Evolutionary conservation across 129 eudicot genomes (phyloP), one percentile per base, ranked within the genome.

Genomic region (Artemisia argyi): DNA sequence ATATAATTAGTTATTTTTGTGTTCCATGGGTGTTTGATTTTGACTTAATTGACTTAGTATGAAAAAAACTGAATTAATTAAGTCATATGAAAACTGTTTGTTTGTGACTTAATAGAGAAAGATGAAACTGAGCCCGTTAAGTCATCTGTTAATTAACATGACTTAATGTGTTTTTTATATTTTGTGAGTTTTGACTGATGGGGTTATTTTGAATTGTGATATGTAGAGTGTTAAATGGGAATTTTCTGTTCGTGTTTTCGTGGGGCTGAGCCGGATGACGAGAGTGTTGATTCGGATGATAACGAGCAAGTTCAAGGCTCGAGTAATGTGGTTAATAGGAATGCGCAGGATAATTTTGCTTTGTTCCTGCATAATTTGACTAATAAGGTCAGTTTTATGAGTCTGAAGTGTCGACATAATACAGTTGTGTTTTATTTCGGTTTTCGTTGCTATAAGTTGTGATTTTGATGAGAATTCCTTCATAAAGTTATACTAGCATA

Each of bases 211-310:
- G 35, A 46, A 52, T 69, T n/a, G 13, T 22, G 16, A 5, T 35
- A 35, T 77, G 64, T 61, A 69, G 76, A 52, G 71, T 20, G 69
- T 5, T 60, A 51, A 63, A 77, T 77, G 81, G 81, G 81, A 42
- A 61, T 72, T 19, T 78, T 78, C 44, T 78, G 81, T 71, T 78
- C 81, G 12, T 78, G 81, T 71, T 78, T 78, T 52, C 81, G 77
- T 53, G 66, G 76, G 4, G 30, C 77, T 1, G 81, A 71, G 52
- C 72, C 61, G 1, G 81, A 78, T 44, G 81, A 78, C 5, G 77
- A 71, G 64, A 78, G 81, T 24, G 50, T 78, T 26, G 81, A 78
- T 52, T 78, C 81, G 13, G 81, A 70, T 78, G 81, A 78, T 30
- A 28, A 62, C 26, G 81, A 78, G 64, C 77, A 71, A 53, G 74